phyloP scores from a whole-genome alignment of 1,139 yeast species.

The Lodderomyces theae region DNA sequence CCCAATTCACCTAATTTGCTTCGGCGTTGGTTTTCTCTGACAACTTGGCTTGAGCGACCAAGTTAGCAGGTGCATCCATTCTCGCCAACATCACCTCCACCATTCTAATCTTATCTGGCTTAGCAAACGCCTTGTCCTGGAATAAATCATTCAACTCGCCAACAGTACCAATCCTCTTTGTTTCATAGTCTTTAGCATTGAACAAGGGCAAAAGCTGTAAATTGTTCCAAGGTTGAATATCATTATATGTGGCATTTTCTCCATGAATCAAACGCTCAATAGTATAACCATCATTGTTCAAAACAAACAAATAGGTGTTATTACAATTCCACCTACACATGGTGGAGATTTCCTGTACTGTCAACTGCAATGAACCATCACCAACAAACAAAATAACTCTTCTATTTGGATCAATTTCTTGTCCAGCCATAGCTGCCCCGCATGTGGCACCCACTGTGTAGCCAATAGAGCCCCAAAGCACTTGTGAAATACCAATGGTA shows the following conservation, averaged over 20 bases:
- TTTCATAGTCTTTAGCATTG: constrained; percentile 30
- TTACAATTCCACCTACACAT: constrained; percentile 30
- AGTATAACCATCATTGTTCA: constrained; percentile 41
- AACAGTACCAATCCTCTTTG: constrained; percentile 23
- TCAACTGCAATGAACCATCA: constrained; percentile 43
- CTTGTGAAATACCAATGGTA: constrained; percentile 39
- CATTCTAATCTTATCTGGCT: constrained; percentile 31
- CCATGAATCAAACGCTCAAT: constrained; percentile 43
- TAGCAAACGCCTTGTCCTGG: constrained; percentile 24
- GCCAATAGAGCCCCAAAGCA: constrained; percentile 83
- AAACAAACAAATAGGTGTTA: constrained; percentile 35
- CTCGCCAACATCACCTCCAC: constrained; percentile 34
- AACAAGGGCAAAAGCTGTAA: constrained; percentile 28
- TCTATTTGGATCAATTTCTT: constrained; percentile 31
- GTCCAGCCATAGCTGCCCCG: constrained; percentile 70
- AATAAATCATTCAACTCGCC: constrained; percentile 28
- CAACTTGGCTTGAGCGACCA: constrained; percentile 36
- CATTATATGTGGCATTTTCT: constrained; percentile 33
- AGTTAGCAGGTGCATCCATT: constrained; percentile 38
- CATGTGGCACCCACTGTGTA: constrained; percentile 80
- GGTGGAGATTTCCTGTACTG: constrained; percentile 42
- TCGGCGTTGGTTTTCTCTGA: constrained; percentile 43
- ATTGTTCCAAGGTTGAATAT: constrained; percentile 41
- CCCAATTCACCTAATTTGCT: constrained; percentile 26
- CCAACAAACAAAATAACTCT: constrained; percentile 28